Evolutionary conservation across 1,139 yeast genomes (phyloP), one percentile per base, ranked within the genome.

Genomic region (Candida tunisiensis): DNA sequence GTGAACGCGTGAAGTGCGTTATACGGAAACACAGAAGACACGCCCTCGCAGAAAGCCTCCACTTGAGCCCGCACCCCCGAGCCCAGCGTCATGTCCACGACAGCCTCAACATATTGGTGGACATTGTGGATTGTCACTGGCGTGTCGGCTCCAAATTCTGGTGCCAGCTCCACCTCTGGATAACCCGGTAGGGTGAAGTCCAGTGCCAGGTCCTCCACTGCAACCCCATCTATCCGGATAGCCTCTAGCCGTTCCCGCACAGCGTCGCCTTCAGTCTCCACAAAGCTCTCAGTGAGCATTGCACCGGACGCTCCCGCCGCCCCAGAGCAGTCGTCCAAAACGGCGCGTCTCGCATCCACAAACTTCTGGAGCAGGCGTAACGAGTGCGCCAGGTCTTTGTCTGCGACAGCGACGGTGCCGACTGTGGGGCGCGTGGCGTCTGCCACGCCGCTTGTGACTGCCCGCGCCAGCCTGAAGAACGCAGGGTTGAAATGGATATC

Each of bases 11-110:
- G 50, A 42, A 88, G 56, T 0, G 93, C 74, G 11, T 64, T 58
- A 35, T 74, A 73, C 0, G 95, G 93, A 51, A 88, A 78, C 1
- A 83, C 92, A 32, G 66, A 65, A 0, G 91, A 70, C 42, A 88
- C 85, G 0, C 98, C 98, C 10, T 65, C 65, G 45, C 70, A 65
- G 49, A 88, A 85, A 4, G 80, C 69, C 25, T 61, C 57, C 12
- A 80, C 53, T 47, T 83, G 95, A 9, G 54, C 51, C 11, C 51
- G 43, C 7, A 88, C 64, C 3, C 96, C 96, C 1, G 51, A 41
- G 12, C 68, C 72, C 11, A 83, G 42, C 0, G 79, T 67, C 31
- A 63, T 60, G 28, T 78, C 82, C 9, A 74, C 44, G 2, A 82
- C 74, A 15, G 51, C 51, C 8, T 54, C 54, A 16, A 83, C 57